Conservation (phyloP, 257 asterid species). For the Nicotiana knightiana region DNA sequence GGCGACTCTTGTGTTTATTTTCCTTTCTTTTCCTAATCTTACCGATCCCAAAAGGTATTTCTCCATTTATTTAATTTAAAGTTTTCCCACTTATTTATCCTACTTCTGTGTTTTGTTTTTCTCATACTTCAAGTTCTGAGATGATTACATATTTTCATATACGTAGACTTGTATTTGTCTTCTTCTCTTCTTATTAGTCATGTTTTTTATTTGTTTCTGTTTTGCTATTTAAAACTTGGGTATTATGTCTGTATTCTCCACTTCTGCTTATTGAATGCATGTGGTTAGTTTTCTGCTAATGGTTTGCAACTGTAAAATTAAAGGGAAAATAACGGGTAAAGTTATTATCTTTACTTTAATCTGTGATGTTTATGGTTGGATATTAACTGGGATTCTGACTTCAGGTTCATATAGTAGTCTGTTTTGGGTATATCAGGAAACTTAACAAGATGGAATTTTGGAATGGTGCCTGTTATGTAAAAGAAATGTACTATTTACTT, state of each 20-base stretch:
- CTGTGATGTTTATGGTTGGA: slow-evolving; percentile 5
- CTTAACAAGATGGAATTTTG: too few species aligned
- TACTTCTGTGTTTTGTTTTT: background rate
- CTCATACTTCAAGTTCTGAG: background rate
- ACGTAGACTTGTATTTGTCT: background rate
- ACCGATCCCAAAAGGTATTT: slow-evolving; percentile 34
- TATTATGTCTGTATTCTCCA: background rate
- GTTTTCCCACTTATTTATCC: slow-evolving; percentile 4
- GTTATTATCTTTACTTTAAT: slow-evolving; percentile 11
- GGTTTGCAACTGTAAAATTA: background rate
- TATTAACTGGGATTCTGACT: background rate
- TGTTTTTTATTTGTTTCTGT: background rate
- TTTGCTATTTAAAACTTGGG: background rate
- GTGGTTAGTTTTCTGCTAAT: slow-evolving; percentile 10
- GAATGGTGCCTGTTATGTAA: background rate
- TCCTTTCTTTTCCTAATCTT: slow-evolving; percentile 60
- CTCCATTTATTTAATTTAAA: slow-evolving; percentile 11
- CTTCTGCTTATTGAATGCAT: slow-evolving; percentile 7
- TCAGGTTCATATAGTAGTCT: background rate
- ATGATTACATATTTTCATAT: background rate
- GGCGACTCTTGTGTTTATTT: slow-evolving; percentile 38
- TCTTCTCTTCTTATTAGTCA: too few species aligned
- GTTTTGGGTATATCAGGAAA: background rate
- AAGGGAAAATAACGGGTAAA: slow-evolving; percentile 9
- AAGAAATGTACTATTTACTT: background rate